Conservation (phyloP, 352 stramenopile genomes). For the Phytophthora kernoviae region DNA sequence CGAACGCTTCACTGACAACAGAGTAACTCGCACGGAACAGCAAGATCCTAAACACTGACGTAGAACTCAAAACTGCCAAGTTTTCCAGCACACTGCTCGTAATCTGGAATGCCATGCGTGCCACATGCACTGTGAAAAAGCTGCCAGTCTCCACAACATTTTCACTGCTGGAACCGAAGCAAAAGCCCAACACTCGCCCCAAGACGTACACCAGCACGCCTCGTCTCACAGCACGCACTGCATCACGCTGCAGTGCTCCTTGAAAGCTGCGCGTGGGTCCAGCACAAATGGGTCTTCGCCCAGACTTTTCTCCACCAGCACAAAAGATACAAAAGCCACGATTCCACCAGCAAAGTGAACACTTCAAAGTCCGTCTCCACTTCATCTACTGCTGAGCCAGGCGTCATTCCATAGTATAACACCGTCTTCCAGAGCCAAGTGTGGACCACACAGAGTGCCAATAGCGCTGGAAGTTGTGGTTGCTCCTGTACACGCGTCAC, state of each 20-base stretch:
- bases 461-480: constrained; percentile 49
- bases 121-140: constrained; percentile 34
- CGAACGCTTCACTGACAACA: constrained; percentile 23
- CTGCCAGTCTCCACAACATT: background rate
- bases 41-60: constrained; percentile 57
- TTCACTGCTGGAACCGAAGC: constrained; percentile 9
- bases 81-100: constrained; percentile 52
- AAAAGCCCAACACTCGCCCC: constrained; percentile 26
- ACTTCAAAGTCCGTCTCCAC: constrained; percentile 30
- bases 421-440: constrained; percentile 59
- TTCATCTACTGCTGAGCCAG: constrained; percentile 1
- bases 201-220: constrained; percentile 46
- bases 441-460: constrained; percentile 48
- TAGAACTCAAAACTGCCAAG: constrained; percentile 42
- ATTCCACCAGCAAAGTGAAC: constrained; percentile 45
- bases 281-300: constrained; percentile 55
- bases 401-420: constrained; percentile 40
- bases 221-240: constrained; percentile 49
- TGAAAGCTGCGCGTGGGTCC: constrained; percentile 48
- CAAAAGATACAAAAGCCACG: constrained; percentile 51
- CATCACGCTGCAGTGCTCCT: constrained; percentile 40
- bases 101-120: constrained; percentile 46
- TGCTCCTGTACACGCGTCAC: constrained; percentile 40
- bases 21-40: constrained; percentile 51
- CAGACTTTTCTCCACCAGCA: constrained; percentile 47